Conservation (phyloP, 164 flowering plant species). For the Annona squamosa region DNA sequence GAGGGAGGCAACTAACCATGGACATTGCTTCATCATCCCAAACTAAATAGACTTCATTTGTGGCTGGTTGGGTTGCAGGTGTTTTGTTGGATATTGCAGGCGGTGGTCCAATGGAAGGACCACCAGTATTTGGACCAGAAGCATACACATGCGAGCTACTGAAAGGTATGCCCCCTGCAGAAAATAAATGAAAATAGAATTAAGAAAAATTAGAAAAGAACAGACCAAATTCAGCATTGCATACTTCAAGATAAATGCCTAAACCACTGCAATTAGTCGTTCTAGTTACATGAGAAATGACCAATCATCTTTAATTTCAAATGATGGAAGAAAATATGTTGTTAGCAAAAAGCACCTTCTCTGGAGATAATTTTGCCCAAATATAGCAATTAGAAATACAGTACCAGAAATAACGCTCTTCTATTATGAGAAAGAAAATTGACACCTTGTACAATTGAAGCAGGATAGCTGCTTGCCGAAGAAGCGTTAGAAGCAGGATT, state of each 20-base stretch:
- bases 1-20: slow-evolving; percentile 56
- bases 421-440: neutral
- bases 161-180: slow-evolving; percentile 37
- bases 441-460: slow-evolving; percentile 42
- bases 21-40: slow-evolving; percentile 99
- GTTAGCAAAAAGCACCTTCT: neutral
- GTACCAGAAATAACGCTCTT: no score
- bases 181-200: neutral
- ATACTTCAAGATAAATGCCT: no score
- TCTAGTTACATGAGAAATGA: neutral
- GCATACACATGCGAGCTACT: slow-evolving; percentile 78
- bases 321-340: neutral
- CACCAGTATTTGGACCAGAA: slow-evolving; percentile 95
- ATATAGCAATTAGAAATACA: no score
- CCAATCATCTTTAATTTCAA: neutral
- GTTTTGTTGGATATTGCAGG: slow-evolving; percentile 90
- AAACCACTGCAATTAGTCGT: no score
- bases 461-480: slow-evolving; percentile 24
- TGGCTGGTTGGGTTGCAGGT: slow-evolving; percentile 55
- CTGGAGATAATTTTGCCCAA: no score
- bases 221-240: neutral
- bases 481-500: slow-evolving; percentile 21
- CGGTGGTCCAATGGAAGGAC: slow-evolving; percentile 94
- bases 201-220: neutral
- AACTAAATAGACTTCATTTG: slow-evolving; percentile 86